phyloP scores from a whole-genome alignment of 2,329 filamentous ascomycete species.

The Trichophyton mentagrophytes region DNA sequence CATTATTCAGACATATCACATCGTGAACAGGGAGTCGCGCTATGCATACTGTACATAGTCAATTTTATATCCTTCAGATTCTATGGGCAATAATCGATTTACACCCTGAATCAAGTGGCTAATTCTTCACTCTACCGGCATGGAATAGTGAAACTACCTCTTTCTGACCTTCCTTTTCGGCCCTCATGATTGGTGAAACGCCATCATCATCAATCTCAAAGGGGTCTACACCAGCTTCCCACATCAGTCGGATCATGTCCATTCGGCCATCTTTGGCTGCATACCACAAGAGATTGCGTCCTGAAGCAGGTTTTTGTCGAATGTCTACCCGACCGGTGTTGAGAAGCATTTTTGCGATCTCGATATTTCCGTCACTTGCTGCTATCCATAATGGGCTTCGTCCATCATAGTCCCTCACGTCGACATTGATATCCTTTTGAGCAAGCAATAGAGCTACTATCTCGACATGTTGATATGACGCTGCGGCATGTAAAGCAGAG shows the following conservation, averaged over 20 bases:
- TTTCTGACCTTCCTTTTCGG: not conserved
- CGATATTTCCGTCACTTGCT: not conserved
- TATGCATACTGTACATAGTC: too few relatives aligned
- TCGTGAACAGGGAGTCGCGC: too few relatives aligned
- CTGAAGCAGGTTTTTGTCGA: not conserved
- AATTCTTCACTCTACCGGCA: not conserved
- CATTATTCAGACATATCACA: too few relatives aligned
- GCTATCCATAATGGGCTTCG: slow-evolving; percentile 4
- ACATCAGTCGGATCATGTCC: not conserved
- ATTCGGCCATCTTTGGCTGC: not conserved
- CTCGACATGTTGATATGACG: not conserved
- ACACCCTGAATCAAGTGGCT: too few relatives aligned
- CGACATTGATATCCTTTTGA: not conserved
- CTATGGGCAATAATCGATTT: too few relatives aligned
- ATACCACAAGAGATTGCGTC: not conserved
- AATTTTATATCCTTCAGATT: too few relatives aligned
- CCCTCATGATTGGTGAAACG: not conserved
- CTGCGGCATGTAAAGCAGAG: not conserved
- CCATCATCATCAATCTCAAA: not conserved
- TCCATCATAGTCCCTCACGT: not conserved
- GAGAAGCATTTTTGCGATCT: not conserved
- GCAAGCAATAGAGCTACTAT: not conserved
- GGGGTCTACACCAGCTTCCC: not conserved
- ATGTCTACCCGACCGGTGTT: not conserved
- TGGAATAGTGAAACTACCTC: not conserved